Conservation (phyloP, 1,139 yeast genomes). For the Pichia sp. region DNA sequence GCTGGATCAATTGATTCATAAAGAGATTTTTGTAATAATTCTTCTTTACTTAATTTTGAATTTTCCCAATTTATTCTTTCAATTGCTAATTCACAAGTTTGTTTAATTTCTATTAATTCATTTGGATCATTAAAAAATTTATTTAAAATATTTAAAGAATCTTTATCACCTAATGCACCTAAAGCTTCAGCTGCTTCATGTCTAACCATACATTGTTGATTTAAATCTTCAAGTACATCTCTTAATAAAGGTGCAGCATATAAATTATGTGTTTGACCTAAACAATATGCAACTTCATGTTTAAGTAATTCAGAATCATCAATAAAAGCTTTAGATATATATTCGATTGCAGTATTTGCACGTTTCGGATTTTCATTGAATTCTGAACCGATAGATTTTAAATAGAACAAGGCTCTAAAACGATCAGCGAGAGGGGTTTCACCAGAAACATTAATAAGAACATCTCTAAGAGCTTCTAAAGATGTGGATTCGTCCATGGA, state of each 20-base stretch:
- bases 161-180: conserved; percentile 87
- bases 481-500: conserved; percentile 42
- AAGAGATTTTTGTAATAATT: conserved; percentile 66
- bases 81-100: conserved; percentile 95
- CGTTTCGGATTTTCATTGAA: conserved; percentile 43
- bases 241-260: conserved; percentile 71
- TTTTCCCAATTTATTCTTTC: conserved; percentile 92
- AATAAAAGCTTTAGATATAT: conserved; percentile 73
- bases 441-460: conserved; percentile 58
- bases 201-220: conserved; percentile 92
- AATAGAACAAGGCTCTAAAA: conserved; percentile 87
- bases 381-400: conserved; percentile 77
- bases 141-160: conserved; percentile 62
- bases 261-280: conserved; percentile 89
- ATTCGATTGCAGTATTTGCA: conserved; percentile 60
- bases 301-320: conserved; percentile 90
- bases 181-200: conserved; percentile 99
- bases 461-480: conserved; percentile 65
- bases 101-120: conserved; percentile 73
- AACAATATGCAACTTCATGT: conserved; percentile 97
- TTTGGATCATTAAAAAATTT: conserved; percentile 67
- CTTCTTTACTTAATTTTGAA: conserved; percentile 56
- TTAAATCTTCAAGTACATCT: conserved; percentile 55
- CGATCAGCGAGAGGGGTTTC: conserved; percentile 72
- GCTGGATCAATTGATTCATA: conserved; percentile 96